phyloP scores from a whole-genome alignment of 345 rosid genomes.

The Rhodamnia argentea region DNA sequence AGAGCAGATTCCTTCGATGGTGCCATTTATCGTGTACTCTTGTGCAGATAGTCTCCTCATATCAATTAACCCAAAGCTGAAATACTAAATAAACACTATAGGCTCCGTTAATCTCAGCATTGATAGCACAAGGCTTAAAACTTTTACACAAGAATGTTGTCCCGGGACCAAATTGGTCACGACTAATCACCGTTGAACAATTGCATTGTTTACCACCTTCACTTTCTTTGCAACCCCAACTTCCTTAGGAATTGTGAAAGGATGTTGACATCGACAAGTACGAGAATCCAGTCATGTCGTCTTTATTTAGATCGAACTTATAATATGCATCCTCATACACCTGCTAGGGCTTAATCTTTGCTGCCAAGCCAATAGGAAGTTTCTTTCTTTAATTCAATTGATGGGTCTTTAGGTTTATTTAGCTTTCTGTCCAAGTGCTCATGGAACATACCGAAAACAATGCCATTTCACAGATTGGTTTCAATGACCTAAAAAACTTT shows the following conservation, averaged over 20 bases:
- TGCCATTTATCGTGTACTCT: background rate
- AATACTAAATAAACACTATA: too few relatives aligned
- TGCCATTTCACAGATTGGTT: background rate
- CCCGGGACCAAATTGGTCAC: background rate
- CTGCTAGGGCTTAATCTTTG: background rate
- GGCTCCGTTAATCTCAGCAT: background rate
- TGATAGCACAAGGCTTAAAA: background rate
- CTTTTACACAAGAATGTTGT: background rate
- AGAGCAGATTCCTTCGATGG: background rate
- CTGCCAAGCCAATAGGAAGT: too few relatives aligned
- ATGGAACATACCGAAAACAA: background rate
- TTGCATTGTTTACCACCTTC: background rate
- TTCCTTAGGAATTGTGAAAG: background rate
- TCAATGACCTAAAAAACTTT: background rate
- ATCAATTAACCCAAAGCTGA: too few relatives aligned
- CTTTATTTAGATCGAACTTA: background rate
- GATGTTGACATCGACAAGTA: background rate
- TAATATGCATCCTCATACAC: background rate
- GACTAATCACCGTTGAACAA: background rate
- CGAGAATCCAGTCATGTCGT: background rate
- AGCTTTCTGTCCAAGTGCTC: background rate
- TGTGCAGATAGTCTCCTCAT: too few relatives aligned
- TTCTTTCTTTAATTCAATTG: too few relatives aligned
- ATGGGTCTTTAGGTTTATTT: too few relatives aligned
- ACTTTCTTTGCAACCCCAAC: background rate